These are phyloP conservation scores for Aureobasidium sp. DNA, from an alignment of 2,329 filamentous ascomycete genomes.

Conservation along the genomic window DNA sequence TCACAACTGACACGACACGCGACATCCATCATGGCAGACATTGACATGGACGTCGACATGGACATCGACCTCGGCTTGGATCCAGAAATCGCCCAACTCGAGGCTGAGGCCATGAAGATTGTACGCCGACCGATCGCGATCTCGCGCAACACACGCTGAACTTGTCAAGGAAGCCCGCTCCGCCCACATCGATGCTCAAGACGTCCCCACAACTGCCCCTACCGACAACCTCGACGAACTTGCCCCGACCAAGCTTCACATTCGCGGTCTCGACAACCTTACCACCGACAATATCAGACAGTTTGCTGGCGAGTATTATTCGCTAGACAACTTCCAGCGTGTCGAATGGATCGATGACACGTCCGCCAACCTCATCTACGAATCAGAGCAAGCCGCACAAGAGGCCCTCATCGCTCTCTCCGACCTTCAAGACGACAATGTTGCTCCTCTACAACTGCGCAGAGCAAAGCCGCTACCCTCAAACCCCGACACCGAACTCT, in stretches of 20 bases:
- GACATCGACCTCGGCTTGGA: constrained; percentile 21
- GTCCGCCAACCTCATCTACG: constrained; percentile 79
- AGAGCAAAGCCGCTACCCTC: constrained; percentile 60
- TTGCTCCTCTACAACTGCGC: constrained; percentile 50
- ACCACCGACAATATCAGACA: constrained; percentile 70
- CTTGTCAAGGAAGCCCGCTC: constrained; percentile 15
- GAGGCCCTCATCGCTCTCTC: constrained; percentile 44
- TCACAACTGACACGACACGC: background rate
- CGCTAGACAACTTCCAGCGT: constrained; percentile 44
- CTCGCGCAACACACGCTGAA: constrained; percentile 11
- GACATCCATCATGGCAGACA: constrained; percentile 18
- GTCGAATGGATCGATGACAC: constrained; percentile 95
- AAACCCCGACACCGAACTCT: constrained; percentile 60
- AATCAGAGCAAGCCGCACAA: constrained; percentile 43
- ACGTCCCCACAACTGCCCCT: constrained; percentile 21
- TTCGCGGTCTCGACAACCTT: constrained; percentile 74
- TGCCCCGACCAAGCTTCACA: constrained; percentile 61
- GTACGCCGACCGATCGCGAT: background rate
- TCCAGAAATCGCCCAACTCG: constrained; percentile 23
- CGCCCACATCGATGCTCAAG: constrained; percentile 23
- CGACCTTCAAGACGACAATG: constrained; percentile 20
- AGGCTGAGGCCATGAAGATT: constrained; percentile 21
- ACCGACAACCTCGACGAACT: constrained; percentile 22
- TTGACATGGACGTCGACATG: constrained; percentile 26
- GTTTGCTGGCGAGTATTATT: constrained; percentile 58